phyloP scores from a whole-genome alignment of 345 rosid genomes.

The Odontarrhena argentea region DNA sequence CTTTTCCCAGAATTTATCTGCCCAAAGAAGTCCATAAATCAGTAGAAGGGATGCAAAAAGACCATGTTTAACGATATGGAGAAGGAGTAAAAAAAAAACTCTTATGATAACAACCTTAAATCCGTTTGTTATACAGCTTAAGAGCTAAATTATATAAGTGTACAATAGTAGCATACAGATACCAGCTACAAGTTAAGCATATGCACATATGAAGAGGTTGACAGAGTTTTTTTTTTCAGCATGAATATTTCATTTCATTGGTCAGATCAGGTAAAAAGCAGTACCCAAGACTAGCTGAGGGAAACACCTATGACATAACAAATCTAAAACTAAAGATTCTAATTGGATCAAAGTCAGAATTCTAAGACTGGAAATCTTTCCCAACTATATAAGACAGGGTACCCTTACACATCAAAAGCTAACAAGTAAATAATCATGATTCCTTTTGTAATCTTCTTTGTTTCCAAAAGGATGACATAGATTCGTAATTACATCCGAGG shows the following conservation, averaged over 20 bases:
- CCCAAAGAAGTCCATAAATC: slow-evolving; percentile 32
- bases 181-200: not conserved
- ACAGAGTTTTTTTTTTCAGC: not conserved
- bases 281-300: slow-evolving; percentile 3
- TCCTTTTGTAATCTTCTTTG: slow-evolving; percentile 14
- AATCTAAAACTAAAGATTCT: not conserved
- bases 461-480: slow-evolving; percentile 16
- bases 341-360: not conserved
- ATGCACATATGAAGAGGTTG: slow-evolving; percentile 8
- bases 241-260: slow-evolving; percentile 1
- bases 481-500: not conserved
- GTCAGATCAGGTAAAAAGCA: slow-evolving; percentile 7
- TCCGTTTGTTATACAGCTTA: slow-evolving; percentile 2
- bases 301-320: slow-evolving; percentile 10
- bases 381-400: not conserved
- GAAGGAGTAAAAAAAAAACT: not conserved
- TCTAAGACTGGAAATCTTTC: not conserved
- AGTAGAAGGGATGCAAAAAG: not conserved
- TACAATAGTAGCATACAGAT: not conserved
- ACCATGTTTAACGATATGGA: not conserved
- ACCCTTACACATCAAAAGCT: slow-evolving; percentile 14
- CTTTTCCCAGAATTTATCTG: slow-evolving; percentile 87
- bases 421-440: slow-evolving; percentile 10
- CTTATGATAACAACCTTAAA: not conserved
- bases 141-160: not conserved